These are phyloP conservation scores for Hericium rajendrae DNA, from an alignment of 768 basidiomycete genomes.

Conservation along the genomic window DNA sequence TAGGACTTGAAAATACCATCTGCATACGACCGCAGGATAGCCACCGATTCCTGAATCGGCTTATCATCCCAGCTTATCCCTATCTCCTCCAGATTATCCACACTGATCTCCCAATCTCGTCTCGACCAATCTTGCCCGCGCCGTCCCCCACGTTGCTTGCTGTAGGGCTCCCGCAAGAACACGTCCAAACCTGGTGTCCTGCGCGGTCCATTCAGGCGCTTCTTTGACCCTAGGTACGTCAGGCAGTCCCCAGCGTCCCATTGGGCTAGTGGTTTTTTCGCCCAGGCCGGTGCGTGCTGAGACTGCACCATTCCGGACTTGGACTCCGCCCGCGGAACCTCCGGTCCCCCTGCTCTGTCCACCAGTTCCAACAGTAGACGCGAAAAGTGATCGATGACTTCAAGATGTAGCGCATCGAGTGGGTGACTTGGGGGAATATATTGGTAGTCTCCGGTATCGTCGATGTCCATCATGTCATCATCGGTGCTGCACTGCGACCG, in stretches of 20 bases:
- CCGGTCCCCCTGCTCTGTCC: constrained; percentile 40
- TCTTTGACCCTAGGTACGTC: constrained; percentile 41
- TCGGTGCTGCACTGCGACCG: constrained; percentile 5
- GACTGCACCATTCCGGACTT: constrained; percentile 32
- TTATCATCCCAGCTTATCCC: constrained; percentile 45
- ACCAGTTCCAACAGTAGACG: constrained; percentile 51
- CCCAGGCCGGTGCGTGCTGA: constrained; percentile 46
- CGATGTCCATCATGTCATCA: constrained; percentile 46
- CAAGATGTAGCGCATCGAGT: constrained; percentile 55
- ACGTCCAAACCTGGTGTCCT: constrained; percentile 10
- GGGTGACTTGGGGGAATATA: constrained; percentile 40
- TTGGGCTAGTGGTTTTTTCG: constrained; percentile 29
- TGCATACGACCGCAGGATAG: constrained; percentile 39
- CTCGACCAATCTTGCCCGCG: constrained; percentile 70
- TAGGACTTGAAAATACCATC: constrained; percentile 36
- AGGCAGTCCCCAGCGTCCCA: constrained; percentile 53
- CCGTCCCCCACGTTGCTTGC: constrained; percentile 40
- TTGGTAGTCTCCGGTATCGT: constrained; percentile 48
- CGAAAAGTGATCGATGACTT: constrained; percentile 62
- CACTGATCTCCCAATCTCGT: constrained; percentile 51
- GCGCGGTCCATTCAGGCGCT: constrained; percentile 4
- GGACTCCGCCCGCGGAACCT: constrained; percentile 23
- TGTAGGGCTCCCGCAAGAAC: constrained; percentile 33
- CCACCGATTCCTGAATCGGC: constrained; percentile 41
- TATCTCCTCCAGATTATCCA: constrained; percentile 36